A percentile compares a stretch with the other conserved stretches of the same genome.
Evolutionary conservation across 805 yeast species (phyloP).

Genomic region (Suhomyces tanzawaensis): DNA sequence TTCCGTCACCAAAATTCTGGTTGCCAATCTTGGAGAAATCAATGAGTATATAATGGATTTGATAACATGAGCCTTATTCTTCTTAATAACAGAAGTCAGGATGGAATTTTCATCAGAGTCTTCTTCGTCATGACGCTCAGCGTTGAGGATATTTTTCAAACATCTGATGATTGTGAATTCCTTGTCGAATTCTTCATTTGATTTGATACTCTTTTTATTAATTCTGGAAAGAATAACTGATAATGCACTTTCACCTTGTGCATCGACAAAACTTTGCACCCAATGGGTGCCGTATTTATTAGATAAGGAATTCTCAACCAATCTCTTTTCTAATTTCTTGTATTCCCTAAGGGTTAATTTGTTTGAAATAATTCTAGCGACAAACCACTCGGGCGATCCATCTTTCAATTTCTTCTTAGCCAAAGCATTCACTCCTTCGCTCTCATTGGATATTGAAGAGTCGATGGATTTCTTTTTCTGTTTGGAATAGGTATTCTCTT

Average conservation of each 20-base stretch:
- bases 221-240: constrained; percentile 37
- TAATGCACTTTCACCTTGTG: constrained; percentile 44
- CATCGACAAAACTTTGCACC: constrained; percentile 33
- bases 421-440: constrained; percentile 9
- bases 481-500: constrained; percentile 6
- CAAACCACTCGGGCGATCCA: constrained; percentile 43
- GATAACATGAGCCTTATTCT: constrained; percentile 32
- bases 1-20: constrained; percentile 41
- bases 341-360: constrained; percentile 32
- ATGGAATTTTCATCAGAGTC: constrained; percentile 7
- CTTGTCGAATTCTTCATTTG: constrained; percentile 43
- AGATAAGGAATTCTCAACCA: constrained; percentile 19
- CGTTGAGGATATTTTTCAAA: constrained; percentile 32
- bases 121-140: constrained; percentile 16
- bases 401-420: constrained; percentile 29
- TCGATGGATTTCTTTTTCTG: constrained; percentile 12
- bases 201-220: constrained; percentile 41
- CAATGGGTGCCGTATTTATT: constrained; percentile 24
- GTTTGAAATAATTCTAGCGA: constrained; percentile 34
- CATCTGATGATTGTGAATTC: constrained; percentile 40
- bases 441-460: constrained; percentile 9
- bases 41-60: constrained; percentile 38
- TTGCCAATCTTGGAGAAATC: constrained; percentile 38
- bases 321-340: constrained; percentile 33
- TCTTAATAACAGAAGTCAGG: constrained; percentile 10